phyloP scores from a whole-genome alignment of 1,284 basidiomycete species.

The Naganishia albida region DNA sequence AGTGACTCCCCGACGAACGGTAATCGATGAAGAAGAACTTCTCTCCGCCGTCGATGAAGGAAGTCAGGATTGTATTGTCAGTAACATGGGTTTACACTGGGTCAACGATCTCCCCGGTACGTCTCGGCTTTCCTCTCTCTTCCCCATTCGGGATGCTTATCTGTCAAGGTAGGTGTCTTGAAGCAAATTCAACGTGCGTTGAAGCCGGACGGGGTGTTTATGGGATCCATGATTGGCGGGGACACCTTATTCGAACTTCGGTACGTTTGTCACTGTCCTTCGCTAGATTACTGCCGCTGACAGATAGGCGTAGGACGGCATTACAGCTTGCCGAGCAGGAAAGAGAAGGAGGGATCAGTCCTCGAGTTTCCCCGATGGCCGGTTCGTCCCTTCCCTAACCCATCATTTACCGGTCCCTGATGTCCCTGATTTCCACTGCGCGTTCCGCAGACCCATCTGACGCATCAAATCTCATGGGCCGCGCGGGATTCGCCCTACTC shows the following conservation, averaged over 20 bases:
- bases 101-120: constrained; percentile 93
- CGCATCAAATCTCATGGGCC: constrained; percentile 83
- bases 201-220: constrained; percentile 88
- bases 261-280: constrained; percentile 49
- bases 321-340: constrained; percentile 94
- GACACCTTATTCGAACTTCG: constrained; percentile 95
- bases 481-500: constrained; percentile 90
- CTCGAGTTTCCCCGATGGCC: constrained; percentile 95
- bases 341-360: constrained; percentile 91
- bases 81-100: constrained; percentile 92
- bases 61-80: constrained; percentile 88
- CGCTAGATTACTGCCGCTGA: constrained; percentile 17
- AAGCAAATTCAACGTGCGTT: constrained; percentile 85
- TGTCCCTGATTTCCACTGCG: background rate
- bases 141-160: background rate
- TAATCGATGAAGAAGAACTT: constrained; percentile 75
- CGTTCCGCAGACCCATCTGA: constrained; percentile 79
- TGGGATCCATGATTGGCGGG: constrained; percentile 92
- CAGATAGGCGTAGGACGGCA: constrained; percentile 61
- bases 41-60: constrained; percentile 65
- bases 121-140: constrained; percentile 33
- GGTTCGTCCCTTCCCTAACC: constrained; percentile 58
- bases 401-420: constrained; percentile 1
- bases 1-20: constrained; percentile 72
- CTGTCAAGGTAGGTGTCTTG: constrained; percentile 65